Evolutionary conservation across 495 filamentous ascomycete genomes (phyloP).

Genomic region (Poronia punctata): DNA sequence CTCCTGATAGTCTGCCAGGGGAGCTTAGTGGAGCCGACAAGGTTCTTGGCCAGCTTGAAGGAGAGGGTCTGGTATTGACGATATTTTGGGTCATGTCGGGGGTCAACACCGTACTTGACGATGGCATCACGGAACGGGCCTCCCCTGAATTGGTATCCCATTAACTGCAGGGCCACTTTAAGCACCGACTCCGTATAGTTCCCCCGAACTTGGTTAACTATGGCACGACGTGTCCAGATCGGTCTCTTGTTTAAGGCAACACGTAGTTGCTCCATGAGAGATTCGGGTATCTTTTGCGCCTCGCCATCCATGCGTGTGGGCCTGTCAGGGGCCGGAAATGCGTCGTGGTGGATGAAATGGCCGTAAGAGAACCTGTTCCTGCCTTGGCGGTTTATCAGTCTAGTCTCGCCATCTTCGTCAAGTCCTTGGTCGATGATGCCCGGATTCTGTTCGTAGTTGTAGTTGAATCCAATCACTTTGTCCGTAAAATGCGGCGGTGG

Average conservation of each 20-base stretch:
- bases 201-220: constrained; percentile 59
- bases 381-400: constrained; percentile 25
- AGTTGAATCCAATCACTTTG: constrained; percentile 61
- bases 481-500: constrained; percentile 72
- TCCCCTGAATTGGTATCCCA: constrained; percentile 80
- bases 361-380: constrained; percentile 43
- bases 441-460: constrained; percentile 49
- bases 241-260: constrained; percentile 63
- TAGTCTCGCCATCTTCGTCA: constrained; percentile 14
- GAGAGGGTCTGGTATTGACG: constrained; percentile 81
- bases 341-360: constrained; percentile 56
- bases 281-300: constrained; percentile 39
- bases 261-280: constrained; percentile 51
- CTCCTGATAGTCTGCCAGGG: constrained; percentile 38
- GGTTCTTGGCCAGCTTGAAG: constrained; percentile 54
- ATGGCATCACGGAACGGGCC: constrained; percentile 89
- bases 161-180: constrained; percentile 62
- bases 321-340: constrained; percentile 33
- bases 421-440: constrained; percentile 36
- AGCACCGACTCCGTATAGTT: constrained; percentile 39
- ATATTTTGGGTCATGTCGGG: constrained; percentile 64
- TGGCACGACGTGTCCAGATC: constrained; percentile 75
- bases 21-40: constrained; percentile 36
- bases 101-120: constrained; percentile 78
- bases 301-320: constrained; percentile 34